These are phyloP conservation scores for Periglandula ipomoeae DNA, from an alignment of 2,329 filamentous ascomycete species.

Conservation along the genomic window DNA sequence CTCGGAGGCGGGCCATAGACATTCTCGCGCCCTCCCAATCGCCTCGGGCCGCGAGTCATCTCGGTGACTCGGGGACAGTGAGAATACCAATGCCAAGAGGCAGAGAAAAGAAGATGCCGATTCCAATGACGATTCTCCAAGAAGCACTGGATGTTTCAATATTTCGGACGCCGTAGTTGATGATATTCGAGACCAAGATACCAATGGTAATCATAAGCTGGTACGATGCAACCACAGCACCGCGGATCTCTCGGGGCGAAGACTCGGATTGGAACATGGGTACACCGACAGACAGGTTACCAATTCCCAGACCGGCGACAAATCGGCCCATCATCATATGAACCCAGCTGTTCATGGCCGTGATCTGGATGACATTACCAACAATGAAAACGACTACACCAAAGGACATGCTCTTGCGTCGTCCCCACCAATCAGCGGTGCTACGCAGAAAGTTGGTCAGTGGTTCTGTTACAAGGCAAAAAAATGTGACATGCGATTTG, in stretches of 20 bases:
- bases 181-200: conserved; percentile 47
- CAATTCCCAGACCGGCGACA: conserved; percentile 58
- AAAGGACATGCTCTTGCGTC: conserved; percentile 44
- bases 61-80: conserved; percentile 46
- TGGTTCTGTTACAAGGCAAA: background rate
- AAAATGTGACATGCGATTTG: background rate
- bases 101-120: conserved; percentile 43
- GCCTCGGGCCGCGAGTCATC: conserved; percentile 42
- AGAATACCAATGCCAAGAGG: conserved; percentile 45
- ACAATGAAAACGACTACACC: conserved; percentile 49
- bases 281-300: conserved; percentile 55
- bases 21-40: conserved; percentile 38
- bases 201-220: conserved; percentile 67
- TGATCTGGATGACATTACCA: conserved; percentile 58
- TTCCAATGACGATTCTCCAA: conserved; percentile 54
- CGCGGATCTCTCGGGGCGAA: conserved; percentile 52
- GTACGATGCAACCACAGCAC: conserved; percentile 58
- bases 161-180: conserved; percentile 42
- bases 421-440: conserved; percentile 48
- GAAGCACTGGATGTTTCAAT: conserved; percentile 34
- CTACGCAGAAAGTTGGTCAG: conserved; percentile 9
- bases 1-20: conserved; percentile 44
- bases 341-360: conserved; percentile 49
- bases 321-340: conserved; percentile 58
- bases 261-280: conserved; percentile 61